A percentile compares a stretch with the other conserved stretches of the same genome.
phyloP scores from a whole-genome alignment of 2,329 filamentous ascomycete species.

The Cercospora sp. region DNA sequence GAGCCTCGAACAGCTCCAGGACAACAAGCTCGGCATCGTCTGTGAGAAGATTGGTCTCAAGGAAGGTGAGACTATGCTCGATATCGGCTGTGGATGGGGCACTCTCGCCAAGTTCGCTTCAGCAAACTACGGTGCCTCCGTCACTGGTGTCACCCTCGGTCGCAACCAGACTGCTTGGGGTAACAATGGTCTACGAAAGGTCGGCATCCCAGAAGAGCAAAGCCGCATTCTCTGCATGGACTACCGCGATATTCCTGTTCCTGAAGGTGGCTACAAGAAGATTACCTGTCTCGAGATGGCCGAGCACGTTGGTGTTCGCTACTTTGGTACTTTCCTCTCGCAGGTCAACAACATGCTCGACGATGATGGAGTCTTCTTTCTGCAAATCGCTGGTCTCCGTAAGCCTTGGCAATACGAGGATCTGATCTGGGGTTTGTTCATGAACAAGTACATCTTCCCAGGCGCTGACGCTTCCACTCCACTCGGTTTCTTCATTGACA shows the following conservation, averaged over 20 bases:
- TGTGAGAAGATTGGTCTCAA: conserved; percentile 92
- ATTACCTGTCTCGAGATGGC: conserved; percentile 98
- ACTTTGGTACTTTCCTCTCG: conserved; percentile 75
- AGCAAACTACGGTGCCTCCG: conserved; percentile 82
- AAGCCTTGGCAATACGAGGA: conserved; percentile 98
- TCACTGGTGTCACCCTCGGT: conserved; percentile 88
- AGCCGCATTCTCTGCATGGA: conserved; percentile 93
- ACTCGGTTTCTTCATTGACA: conserved; percentile 80
- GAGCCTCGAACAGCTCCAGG: conserved; percentile 89
- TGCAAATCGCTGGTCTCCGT: conserved; percentile 91
- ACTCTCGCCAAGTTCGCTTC: conserved; percentile 92
- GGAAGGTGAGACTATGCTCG: conserved; percentile 78
- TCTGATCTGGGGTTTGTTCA: conserved; percentile 96
- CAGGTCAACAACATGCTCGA: conserved; percentile 96
- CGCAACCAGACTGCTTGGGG: conserved; percentile 97
- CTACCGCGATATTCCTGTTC: conserved; percentile 88
- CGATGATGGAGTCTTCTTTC: conserved; percentile 92
- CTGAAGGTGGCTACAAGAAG: conserved; percentile 77
- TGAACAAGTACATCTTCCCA: conserved; percentile 99
- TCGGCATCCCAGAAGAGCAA: conserved; percentile 80
- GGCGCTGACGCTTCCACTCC: conserved; percentile 95
- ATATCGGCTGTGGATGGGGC: conserved; percentile 98
- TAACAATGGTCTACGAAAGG: conserved; percentile 81
- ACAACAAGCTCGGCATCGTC: conserved; percentile 93
- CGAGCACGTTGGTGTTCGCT: conserved; percentile 94